Conservation (phyloP, 108 stramenopile genomes). For the Nannochloropsis gaditana region DNA sequence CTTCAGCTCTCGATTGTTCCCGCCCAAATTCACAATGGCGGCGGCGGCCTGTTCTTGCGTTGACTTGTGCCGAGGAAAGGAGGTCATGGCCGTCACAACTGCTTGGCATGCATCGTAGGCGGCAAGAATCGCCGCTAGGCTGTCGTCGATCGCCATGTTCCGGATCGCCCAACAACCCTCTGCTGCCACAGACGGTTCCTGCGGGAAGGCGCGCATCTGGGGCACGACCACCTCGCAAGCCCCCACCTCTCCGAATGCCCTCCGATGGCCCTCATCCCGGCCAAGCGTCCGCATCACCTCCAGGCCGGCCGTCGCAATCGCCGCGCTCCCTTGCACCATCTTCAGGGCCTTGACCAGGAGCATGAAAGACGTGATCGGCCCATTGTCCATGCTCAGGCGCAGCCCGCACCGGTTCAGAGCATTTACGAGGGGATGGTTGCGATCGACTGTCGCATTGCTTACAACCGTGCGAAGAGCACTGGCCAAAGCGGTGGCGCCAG, state of each 20-base stretch:
- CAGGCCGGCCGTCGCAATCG: not conserved
- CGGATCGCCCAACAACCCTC: conserved; percentile 14
- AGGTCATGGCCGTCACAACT: not conserved
- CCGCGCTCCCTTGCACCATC: not conserved
- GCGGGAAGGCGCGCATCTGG: not conserved
- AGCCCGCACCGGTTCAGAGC: not conserved
- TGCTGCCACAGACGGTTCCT: not conserved
- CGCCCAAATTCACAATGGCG: not conserved
- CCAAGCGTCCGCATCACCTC: conserved; percentile 11
- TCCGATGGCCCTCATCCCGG: not conserved
- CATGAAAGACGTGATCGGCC: not conserved
- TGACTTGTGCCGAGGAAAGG: not conserved
- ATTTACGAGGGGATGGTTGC: not conserved
- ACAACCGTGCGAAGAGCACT: not conserved
- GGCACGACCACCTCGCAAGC: conserved; percentile 19
- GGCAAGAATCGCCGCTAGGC: not conserved
- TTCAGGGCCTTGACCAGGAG: not conserved
- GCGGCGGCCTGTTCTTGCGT: not conserved
- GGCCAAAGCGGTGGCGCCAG: not conserved
- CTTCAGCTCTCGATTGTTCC: not conserved
- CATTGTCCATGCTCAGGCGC: conserved; percentile 14
- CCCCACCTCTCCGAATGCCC: not conserved
- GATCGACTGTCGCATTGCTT: not conserved
- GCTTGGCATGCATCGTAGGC: not conserved
- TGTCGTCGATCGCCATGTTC: conserved; percentile 20